These are phyloP conservation scores for Citrullus colocynthis DNA, from an alignment of 306 rosid genomes.

Conservation along the genomic window DNA sequence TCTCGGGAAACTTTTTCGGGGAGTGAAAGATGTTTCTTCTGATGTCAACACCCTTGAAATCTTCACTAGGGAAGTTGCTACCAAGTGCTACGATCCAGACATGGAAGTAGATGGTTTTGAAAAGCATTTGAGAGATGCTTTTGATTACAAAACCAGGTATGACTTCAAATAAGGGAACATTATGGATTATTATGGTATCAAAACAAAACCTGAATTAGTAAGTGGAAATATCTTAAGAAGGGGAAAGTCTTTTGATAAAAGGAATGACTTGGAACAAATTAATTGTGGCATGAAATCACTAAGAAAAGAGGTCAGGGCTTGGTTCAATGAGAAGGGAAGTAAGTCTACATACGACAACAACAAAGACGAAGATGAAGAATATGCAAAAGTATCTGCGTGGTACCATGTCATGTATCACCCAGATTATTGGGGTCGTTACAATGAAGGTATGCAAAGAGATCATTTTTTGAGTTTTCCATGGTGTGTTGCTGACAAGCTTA, in stretches of 20 bases:
- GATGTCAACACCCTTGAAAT: slow-evolving; percentile 6
- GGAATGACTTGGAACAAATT: slow-evolving; percentile 46
- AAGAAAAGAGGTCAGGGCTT: slow-evolving; percentile 50
- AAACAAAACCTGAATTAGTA: slow-evolving; percentile 61
- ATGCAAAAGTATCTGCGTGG: slow-evolving; percentile 27
- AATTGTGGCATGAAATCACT: slow-evolving; percentile 38
- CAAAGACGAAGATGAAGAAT: background rate
- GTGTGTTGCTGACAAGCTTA: slow-evolving; percentile 21
- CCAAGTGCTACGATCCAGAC: slow-evolving; percentile 43
- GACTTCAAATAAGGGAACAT: slow-evolving; percentile 52
- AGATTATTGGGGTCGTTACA: slow-evolving; percentile 23
- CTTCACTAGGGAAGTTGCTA: slow-evolving; percentile 44
- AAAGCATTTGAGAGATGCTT: slow-evolving; percentile 56
- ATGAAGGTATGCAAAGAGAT: slow-evolving; percentile 15
- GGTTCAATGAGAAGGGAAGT: slow-evolving; percentile 39
- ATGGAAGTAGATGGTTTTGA: slow-evolving; percentile 54
- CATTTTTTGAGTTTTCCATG: slow-evolving; percentile 15
- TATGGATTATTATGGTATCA: slow-evolving; percentile 66
- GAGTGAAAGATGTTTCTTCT: slow-evolving; percentile 33
- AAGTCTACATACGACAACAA: background rate
- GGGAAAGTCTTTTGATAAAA: slow-evolving; percentile 41
- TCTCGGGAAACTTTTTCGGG: slow-evolving; percentile 61
- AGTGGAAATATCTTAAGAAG: slow-evolving; percentile 54
- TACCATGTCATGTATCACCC: slow-evolving; percentile 31
- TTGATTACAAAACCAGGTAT: slow-evolving; percentile 44